Conservation (phyloP, 768 basidiomycete genomes). For the Cyclocybe aegerita region DNA sequence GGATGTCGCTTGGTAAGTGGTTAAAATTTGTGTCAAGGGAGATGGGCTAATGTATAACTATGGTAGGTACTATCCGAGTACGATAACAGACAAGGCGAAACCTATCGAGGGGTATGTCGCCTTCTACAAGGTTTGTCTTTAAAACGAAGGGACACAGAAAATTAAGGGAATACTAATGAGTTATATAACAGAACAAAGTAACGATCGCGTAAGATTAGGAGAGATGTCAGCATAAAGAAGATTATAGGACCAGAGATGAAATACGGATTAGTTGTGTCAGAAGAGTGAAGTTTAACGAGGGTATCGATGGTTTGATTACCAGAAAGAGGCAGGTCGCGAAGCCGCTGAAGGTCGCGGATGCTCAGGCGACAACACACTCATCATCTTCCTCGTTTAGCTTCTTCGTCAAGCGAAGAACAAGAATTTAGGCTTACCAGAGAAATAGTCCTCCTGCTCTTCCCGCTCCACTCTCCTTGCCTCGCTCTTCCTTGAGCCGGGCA, state of each 20-base stretch:
- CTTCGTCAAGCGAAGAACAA: no score
- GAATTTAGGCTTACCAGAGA: not conserved
- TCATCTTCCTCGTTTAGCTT: no score
- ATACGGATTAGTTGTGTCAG: not conserved
- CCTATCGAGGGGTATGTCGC: constrained; percentile 68
- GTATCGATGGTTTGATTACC: not conserved
- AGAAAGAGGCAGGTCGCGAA: not conserved
- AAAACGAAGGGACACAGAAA: not conserved
- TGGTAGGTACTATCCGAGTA: constrained; percentile 63
- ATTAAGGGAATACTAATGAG: not conserved
- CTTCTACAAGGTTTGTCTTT: constrained; percentile 67
- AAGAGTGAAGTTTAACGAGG: not conserved
- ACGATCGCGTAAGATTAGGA: constrained; percentile 21
- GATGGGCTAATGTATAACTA: not conserved
- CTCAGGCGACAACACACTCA: no score
- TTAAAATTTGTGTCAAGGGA: not conserved
- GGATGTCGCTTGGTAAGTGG: constrained; percentile 66
- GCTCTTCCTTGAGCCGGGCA: constrained; percentile 2
- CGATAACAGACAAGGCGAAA: constrained; percentile 53
- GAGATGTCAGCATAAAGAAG: not conserved
- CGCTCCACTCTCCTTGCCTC: constrained; percentile 2
- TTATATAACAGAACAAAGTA: constrained; percentile 35
- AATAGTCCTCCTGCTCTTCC: not conserved
- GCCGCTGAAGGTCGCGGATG: no score
- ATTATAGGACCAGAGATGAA: not conserved